Evolutionary conservation across 441 rosid species (phyloP).

Genomic region (Adansonia gregorii): DNA sequence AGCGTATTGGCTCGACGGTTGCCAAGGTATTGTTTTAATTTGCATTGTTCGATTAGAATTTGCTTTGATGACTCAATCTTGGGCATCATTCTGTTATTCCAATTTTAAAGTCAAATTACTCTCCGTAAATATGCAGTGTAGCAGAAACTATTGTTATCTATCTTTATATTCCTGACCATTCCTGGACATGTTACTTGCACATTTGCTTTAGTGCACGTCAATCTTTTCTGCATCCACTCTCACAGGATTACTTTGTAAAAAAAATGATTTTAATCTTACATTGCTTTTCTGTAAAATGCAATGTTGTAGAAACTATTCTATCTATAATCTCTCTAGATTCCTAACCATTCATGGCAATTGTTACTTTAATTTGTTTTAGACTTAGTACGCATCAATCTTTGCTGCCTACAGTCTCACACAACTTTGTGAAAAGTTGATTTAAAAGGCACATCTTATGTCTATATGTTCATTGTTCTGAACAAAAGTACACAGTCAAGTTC

Average conservation of each 20-base stretch:
- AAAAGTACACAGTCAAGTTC: slow-evolving; percentile 1
- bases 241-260: slow-evolving; percentile 9
- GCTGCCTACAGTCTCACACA: neutral
- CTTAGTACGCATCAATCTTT: neutral
- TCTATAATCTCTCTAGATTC: neutral
- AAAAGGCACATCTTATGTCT: slow-evolving; percentile 8
- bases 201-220: slow-evolving; percentile 3
- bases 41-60: slow-evolving; percentile 7
- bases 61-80: slow-evolving; percentile 13
- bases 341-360: neutral
- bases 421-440: slow-evolving; percentile 16
- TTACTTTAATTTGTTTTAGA: neutral
- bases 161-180: slow-evolving; percentile 4
- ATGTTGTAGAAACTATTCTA: neutral
- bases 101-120: slow-evolving; percentile 17
- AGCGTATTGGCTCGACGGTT: slow-evolving; percentile 82
- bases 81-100: neutral
- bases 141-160: neutral
- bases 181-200: neutral
- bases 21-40: slow-evolving; percentile 70
- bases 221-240: neutral
- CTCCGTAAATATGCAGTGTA: neutral
- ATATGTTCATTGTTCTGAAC: neutral
- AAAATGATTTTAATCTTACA: slow-evolving; percentile 1
- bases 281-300: neutral